Evolutionary conservation across 106 monocot species (phyloP), one percentile per base, ranked within the genome.

Genomic region (Dioscorea zingiberensis): DNA sequence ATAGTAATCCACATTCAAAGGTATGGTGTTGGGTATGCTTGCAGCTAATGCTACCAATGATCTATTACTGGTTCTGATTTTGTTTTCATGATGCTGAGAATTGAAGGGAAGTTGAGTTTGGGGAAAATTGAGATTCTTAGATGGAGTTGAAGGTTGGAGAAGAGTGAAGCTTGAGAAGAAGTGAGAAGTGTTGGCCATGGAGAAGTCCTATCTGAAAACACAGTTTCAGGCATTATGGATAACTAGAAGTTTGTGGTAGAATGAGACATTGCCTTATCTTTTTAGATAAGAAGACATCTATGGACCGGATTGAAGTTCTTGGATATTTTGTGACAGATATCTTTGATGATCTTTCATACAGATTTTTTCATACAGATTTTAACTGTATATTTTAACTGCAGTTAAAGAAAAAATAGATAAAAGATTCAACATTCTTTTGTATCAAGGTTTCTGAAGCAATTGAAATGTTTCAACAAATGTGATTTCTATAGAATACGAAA

Each of bases 1-100:
- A 47, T 89, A 18, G 76, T 81, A 94, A 24, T 84, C 80, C 38
- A 71, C 70, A 27, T 86, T 86, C 51, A 83, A 47, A 1, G 85
- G 77, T 6, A 63, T 11, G 7, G 4, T 38, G 10, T 38, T 38
- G 38, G 84, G 9, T 18, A 60, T 22, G 68, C 69, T 29, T 44
- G 76, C 64, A 27, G 77, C 56, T 12, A 51, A 44, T 10, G 76
- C 48, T 48, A 29, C 17, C 22, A 47, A 44, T 29, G 25, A 27
- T 26, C 23, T 18, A 13, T 13, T 25, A 5, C 29, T 49, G 54
- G 4, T 38, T 8, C 38, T 38, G 10, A 38, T 38, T 38, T 60
- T 44, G 45, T 47, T 58, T 54, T 17, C 48, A 22, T 48, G 44
- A 63, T 45, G 21, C 47, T 24, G 76, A 45, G 44, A 25, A 14